Evolutionary conservation across 2,329 filamentous ascomycete genomes (phyloP), one percentile per base, ranked within the genome.

Genomic region (Phaeophleospora eucalypticola): DNA sequence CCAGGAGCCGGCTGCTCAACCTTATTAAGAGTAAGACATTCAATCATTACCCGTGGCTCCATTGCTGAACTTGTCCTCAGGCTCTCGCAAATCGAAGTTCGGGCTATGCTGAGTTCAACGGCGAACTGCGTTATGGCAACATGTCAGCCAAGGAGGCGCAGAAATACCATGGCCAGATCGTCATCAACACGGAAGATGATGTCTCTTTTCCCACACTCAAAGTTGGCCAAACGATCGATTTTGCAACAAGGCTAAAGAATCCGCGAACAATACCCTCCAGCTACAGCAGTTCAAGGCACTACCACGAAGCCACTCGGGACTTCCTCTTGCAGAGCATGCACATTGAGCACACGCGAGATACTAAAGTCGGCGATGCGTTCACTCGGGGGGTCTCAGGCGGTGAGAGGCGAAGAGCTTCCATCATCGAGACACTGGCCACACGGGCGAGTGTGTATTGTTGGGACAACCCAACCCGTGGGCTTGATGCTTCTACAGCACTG

Each of bases 341-440:
- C 0, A 81, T 84, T 17, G 66, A 65, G 4, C 82, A 85, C 55
- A 84, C 81, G 0, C 56, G 70, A 10, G 73, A 82, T 20, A 87
- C 84, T 4, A 84, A 82, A 57, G 81, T 87, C 4, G 84, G 84
- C 1, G 79, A 86, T 48, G 81, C 80, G 29, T 84, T 76, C 48
- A 71, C 85, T 0, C 76, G 83, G 3, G 82, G 84, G 55, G 80
- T 87, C 0, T 82, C 78, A 12, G 83, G 83, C 19, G 83, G 84
- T 21, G 83, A 87, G 63, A 68, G 82, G 4, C 86, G 86, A 65
- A 76, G 83, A 54, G 82, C 86, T 0, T 83, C 80, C 1, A 84
- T 87, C 42, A 77, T 82, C 3, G 84, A 87, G 57, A 77, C 74
- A 9, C 62, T 86, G 48, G 76, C 79, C 0, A 78, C 78, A 0